Percentiles rank a stretch among this genome's conserved stretches.
Evolutionary conservation across 2,329 filamentous ascomycete species (phyloP).

Genomic region (Stylonectria norvegica): DNA sequence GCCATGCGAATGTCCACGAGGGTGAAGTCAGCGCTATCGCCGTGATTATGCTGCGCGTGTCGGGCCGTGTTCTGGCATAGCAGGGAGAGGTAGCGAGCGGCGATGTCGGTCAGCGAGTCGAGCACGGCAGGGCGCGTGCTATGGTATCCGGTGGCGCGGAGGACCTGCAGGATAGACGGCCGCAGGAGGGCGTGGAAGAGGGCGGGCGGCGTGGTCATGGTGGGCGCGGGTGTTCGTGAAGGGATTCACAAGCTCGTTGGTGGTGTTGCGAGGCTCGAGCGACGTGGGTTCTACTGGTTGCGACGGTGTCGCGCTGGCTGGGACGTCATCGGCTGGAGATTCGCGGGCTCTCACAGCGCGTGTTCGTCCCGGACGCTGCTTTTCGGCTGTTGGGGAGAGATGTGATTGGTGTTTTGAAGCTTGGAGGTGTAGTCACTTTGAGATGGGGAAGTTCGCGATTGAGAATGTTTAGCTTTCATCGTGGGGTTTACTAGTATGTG

Average conservation of each 20-base stretch:
- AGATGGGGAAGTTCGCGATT: no score
- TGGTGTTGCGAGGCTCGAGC: neutral
- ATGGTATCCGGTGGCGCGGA: constrained; percentile 88
- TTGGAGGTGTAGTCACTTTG: no score
- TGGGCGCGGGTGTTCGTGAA: constrained; percentile 1
- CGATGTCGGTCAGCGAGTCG: constrained; percentile 83
- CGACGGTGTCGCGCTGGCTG: constrained; percentile 26
- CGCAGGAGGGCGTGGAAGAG: constrained; percentile 74
- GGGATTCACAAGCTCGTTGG: no score
- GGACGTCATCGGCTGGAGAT: constrained; percentile 31
- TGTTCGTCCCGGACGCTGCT: constrained; percentile 25
- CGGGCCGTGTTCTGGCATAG: constrained; percentile 70
- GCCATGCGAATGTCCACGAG: constrained; percentile 82
- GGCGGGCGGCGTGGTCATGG: constrained; percentile 46
- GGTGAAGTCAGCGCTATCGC: constrained; percentile 45
- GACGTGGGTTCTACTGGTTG: constrained; percentile 16
- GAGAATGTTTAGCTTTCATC: no score
- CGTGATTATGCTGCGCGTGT: constrained; percentile 67
- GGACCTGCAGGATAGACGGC: constrained; percentile 82
- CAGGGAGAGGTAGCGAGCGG: constrained; percentile 73
- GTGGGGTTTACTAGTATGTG: no score
- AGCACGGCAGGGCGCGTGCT: constrained; percentile 76
- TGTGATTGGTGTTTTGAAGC: no score
- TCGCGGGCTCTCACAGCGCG: constrained; percentile 26
- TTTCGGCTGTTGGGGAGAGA: no score